A percentile compares a stretch with the other conserved stretches of the same genome.
Evolutionary conservation across 305 asterid species (phyloP).

Genomic region (Fraxinus albicans): DNA sequence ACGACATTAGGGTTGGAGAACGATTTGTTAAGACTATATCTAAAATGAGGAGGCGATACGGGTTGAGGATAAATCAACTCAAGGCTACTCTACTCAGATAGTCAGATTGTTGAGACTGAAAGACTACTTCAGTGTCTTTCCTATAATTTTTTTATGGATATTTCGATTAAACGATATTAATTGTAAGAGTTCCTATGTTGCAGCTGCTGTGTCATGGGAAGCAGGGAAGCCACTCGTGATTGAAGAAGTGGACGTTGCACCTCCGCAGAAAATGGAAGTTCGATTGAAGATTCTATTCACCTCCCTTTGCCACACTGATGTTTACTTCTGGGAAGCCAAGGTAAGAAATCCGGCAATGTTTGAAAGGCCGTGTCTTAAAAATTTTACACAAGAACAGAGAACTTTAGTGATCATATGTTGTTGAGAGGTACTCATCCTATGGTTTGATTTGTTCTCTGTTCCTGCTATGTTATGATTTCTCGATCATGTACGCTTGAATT

Average conservation of each 20-base stretch:
- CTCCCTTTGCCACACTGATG: conserved; percentile 71
- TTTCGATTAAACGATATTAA: neutral
- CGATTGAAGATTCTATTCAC: conserved; percentile 60
- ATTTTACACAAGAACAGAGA: neutral
- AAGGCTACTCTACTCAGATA: neutral
- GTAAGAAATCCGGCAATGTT: conserved; percentile 16
- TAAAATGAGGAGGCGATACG: neutral
- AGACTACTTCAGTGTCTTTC: neutral
- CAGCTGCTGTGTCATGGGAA: conserved; percentile 66
- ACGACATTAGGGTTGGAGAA: neutral
- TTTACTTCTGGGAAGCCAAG: conserved; percentile 73
- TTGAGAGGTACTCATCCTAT: neutral
- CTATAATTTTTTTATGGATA: neutral
- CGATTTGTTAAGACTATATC: neutral
- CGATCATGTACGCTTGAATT: neutral
- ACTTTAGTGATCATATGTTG: neutral
- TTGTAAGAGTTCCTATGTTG: neutral
- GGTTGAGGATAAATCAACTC: neutral
- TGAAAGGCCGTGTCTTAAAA: neutral
- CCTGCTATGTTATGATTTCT: neutral
- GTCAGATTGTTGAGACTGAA: neutral
- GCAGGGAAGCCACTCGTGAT: conserved; percentile 61
- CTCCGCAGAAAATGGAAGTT: conserved; percentile 69
- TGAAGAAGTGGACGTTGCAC: conserved; percentile 67
- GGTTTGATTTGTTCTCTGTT: neutral